Conservation (phyloP, 306 rosid genomes). For the Canavalia gladiata region DNA sequence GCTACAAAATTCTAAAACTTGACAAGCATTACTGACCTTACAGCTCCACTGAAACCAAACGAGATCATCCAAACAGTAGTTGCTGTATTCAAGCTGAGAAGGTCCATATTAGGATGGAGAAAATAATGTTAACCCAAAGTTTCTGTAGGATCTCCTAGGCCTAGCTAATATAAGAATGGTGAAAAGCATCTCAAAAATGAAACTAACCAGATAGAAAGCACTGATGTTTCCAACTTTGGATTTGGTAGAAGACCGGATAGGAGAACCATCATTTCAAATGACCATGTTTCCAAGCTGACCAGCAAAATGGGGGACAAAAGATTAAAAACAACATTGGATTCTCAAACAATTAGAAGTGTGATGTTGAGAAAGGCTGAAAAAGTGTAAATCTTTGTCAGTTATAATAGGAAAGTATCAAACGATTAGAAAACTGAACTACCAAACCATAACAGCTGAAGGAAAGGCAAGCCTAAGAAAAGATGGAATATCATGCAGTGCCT, state of each 20-base stretch:
- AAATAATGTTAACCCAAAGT: background rate
- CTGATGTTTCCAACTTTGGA: slow-evolving; percentile 69
- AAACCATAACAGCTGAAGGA: slow-evolving; percentile 81
- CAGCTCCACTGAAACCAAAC: slow-evolving; percentile 73
- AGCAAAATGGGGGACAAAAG: background rate
- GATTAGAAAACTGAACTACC: slow-evolving; percentile 57
- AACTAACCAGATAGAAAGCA: slow-evolving; percentile 68
- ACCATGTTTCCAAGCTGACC: slow-evolving; percentile 70
- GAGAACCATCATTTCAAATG: slow-evolving; percentile 71
- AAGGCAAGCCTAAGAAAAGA: slow-evolving; percentile 63
- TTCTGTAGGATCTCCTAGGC: background rate
- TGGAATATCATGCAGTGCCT: slow-evolving; percentile 54
- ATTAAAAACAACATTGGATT: background rate
- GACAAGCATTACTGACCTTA: slow-evolving; percentile 58
- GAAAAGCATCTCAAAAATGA: background rate
- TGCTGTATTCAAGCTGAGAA: slow-evolving; percentile 64
- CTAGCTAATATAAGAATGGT: background rate
- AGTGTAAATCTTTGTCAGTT: background rate
- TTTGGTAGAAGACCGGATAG: slow-evolving; percentile 72
- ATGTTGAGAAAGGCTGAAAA: background rate
- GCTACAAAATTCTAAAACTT: background rate
- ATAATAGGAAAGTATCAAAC: background rate
- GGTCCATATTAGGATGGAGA: background rate
- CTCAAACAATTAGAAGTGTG: background rate
- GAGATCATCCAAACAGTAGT: slow-evolving; percentile 75